Evolutionary conservation across 1,139 yeast genomes (phyloP), one percentile per base, ranked within the genome.

Genomic region (Debaryomycetaceae sp.): DNA sequence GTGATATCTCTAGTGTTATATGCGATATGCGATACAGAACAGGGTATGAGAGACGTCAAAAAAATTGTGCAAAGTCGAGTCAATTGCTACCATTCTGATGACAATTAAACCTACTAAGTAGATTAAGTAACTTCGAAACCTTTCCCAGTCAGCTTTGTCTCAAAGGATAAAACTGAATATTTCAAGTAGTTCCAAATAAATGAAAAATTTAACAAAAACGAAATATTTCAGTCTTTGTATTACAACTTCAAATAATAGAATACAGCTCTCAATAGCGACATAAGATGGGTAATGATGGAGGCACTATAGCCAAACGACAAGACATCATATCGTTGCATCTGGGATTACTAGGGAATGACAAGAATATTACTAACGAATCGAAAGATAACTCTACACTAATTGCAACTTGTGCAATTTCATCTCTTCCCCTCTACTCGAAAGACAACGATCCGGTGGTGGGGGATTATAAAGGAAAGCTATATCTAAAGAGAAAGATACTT

Each of bases 391-490:
- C 43, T 14, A 42, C 52, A 3, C 40, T 48, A 17, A 45, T 50
- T 11, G 48, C 53, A 5, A 48, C 48, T 8, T 72, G 78, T 49
- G 56, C 59, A 13, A 41, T 70, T 20, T 59, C 72, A 2, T 58
- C 65, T 6, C 54, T 64, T 11, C 62, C 70, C 1, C 51, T 72
- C 6, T 41, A 52, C 40, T 47, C 47, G 11, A 47, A 47, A 23
- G 46, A 45, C 8, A 49, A 46, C 6, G 42, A 45, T 3, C 87
- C 65, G 5, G 68, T 88, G 3, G 87, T 85, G 6, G 79, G 90
- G 30, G 97, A 89, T 63, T 85, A 73, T 58, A 68, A 67, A 47
- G 97, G 97, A 0, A 62, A 70, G 34, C 56, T 90, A n/a, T 87
- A 79, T 60, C 78, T 83, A 51, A 87, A 87, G 53, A 90, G 85